A percentile compares a stretch with the other conserved stretches of the same genome.
Conservation (phyloP, 2,329 filamentous ascomycete species). For the Cladobotryum mycophilum region DNA sequence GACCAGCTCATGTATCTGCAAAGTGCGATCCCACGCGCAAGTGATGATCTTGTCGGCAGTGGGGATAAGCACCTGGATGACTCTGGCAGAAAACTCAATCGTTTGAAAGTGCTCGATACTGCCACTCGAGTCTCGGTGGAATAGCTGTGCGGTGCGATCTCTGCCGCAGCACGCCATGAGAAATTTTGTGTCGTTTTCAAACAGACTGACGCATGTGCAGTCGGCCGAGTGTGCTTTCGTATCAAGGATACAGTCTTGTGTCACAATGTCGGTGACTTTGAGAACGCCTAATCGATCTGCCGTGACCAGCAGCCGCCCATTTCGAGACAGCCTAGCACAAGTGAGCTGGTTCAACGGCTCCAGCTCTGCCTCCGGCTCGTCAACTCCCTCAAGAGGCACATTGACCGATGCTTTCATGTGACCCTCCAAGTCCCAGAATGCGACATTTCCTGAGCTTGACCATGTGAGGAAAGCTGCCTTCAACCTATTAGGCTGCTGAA, state of each 20-base stretch:
- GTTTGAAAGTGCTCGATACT: conserved; percentile 79
- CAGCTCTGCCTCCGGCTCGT: conserved; percentile 49
- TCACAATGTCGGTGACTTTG: conserved; percentile 58
- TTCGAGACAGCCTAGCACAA: conserved; percentile 52
- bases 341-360: conserved; percentile 54
- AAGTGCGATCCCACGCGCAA: conserved; percentile 79
- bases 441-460: conserved; percentile 72
- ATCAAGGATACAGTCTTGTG: conserved; percentile 57
- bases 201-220: conserved; percentile 73
- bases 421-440: conserved; percentile 77
- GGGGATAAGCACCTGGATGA: conserved; percentile 68
- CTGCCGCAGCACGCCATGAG: conserved; percentile 78
- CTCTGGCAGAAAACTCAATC: conserved; percentile 83
- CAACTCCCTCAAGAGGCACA: conserved; percentile 69
- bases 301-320: conserved; percentile 64
- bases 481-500: conserved; percentile 53
- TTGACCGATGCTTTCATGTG: conserved; percentile 57
- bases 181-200: conserved; percentile 53
- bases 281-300: conserved; percentile 86
- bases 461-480: conserved; percentile 80
- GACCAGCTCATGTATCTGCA: conserved; percentile 75
- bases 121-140: conserved; percentile 51
- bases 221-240: conserved; percentile 83
- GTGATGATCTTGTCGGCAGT: conserved; percentile 72
- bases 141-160: conserved; percentile 92